These are phyloP conservation scores for Ceratobasidium sp. DNA, from an alignment of 1,284 basidiomycete species.

Conservation along the genomic window DNA sequence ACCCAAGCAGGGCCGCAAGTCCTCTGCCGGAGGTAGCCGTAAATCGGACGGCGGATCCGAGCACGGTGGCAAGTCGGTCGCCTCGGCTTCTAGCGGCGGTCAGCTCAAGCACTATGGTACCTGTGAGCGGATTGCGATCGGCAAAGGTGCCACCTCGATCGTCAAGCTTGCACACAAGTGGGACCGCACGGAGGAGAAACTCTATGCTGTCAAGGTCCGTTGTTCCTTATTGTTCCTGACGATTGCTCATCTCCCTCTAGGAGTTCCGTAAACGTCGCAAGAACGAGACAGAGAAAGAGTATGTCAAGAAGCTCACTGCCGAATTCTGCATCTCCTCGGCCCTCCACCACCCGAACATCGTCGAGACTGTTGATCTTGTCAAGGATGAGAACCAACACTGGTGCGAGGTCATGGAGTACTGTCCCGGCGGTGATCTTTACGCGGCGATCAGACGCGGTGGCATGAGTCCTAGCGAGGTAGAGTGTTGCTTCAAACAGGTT, in stretches of 20 bases:
- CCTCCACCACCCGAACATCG: constrained; percentile 94
- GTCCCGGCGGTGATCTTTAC: constrained; percentile 95
- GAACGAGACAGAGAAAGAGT: constrained; percentile 99
- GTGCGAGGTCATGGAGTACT: constrained; percentile 99
- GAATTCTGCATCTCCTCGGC: constrained; percentile 99
- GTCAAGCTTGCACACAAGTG: constrained; percentile 98
- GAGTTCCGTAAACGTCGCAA: constrained; percentile 98
- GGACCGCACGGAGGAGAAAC: constrained; percentile 95
- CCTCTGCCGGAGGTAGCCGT: constrained; percentile 68
- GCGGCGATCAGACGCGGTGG: constrained; percentile 98
- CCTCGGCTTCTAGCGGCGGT: constrained; percentile 63
- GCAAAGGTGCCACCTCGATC: constrained; percentile 96
- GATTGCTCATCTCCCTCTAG: constrained; percentile 55
- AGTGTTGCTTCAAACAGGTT: constrained; percentile 98
- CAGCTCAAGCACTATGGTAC: constrained; percentile 94
- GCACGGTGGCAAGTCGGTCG: constrained; percentile 60
- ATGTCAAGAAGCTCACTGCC: constrained; percentile 99
- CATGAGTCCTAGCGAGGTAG: constrained; percentile 94
- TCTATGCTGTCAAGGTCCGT: constrained; percentile 97
- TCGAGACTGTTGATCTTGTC: constrained; percentile 98
- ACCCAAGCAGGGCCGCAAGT: constrained; percentile 76
- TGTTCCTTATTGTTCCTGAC: constrained; percentile 13
- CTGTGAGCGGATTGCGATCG: constrained; percentile 96
- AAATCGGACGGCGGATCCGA: constrained; percentile 70
- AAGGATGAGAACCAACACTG: constrained; percentile 96